Evolutionary conservation across 495 filamentous ascomycete species (phyloP), one percentile per base, ranked within the genome.

Genomic region (Terfezia boudieri): DNA sequence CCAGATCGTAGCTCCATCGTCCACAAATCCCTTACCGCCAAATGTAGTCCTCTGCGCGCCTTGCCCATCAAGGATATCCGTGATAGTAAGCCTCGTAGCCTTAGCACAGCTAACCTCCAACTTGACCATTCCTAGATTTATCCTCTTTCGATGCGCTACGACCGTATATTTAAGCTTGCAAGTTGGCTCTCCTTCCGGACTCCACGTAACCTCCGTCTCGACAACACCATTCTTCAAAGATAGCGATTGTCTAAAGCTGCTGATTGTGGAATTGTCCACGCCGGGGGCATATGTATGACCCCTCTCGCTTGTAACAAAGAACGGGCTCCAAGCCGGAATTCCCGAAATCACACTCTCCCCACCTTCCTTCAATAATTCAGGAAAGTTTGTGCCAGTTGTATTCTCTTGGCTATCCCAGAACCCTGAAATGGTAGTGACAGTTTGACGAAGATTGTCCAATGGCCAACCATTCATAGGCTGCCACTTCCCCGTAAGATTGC

Each of bases 391-490:
- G 4, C 74, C 71, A 38, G 78, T 81, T 0, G 74, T 78, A 37
- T 68, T 74, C 1, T 70, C 70, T 64, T 86, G 81, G 9, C 68
- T 64, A 57, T 86, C 74, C 56, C 73, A 86, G 65, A 88, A 88
- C 0, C 83, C 83, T 41, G 77, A 73, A 54, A 88, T 75, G 0
- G 82, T 85, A 4, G 80, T 77, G 63, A 88, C 84, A 1, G 79
- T 75, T 61, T 84, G 79, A 12, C 83, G 71, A 8, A 71, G 63
- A 49, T 78, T 70, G 67, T 77, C 84, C 14, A 87, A 65, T 8
- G 83, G 83, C 83, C 83, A 88, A 7, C 82, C 83, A 59, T 76
- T 82, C 62, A 80, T 78, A 26, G 74, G 73, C 53, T 74, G 72
- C 14, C 23, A 67, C 68, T 48, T 71, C 65, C 4, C 68, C 66